Base-by-base conservation (phyloP, 352 stramenopile species). In the Phytophthora pistaciae region DNA sequence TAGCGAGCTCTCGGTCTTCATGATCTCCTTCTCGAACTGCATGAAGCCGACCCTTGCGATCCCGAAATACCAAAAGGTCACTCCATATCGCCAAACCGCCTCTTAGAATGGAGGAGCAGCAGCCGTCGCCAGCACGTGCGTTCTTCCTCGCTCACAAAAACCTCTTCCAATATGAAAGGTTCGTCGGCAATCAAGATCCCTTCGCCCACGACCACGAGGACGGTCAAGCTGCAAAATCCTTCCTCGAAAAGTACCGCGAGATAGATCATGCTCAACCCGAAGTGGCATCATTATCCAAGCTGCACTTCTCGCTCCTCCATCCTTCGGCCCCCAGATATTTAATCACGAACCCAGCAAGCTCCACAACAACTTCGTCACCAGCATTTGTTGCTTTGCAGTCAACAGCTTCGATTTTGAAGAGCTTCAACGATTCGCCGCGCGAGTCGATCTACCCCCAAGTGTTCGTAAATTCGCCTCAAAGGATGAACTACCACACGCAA, bases 81-180 rank as follows among this genome's bases (percentile, higher is more conserved):
- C 10, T 11, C 21, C 20, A 18, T n/a, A 10, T 74, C 56, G 16
- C 49, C 33, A 29, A 3, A 6, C 52, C 14, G 23, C 29, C n/a
- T 31, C 23, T 18, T 33, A 31, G 27, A 29, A 53, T 44, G 53
- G 70, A 72, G 60, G 40, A 80, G 50, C 42, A 66, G 4, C 53
- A 38, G 10, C 42, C n/a, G 20, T 72, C 72, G 42, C 23, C 20
- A 20, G 66, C 76, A 31, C 60, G 36, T 14, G 49, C 60, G 16
- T 92, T 95, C 75, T 93, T 94, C 53, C 52, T 77, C 25, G 64
- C 72, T 54, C 68, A 92, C 73, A 84, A 87, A 56, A 73, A 91
- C 3, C 63, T 94, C 42, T 94, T 93, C 54, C 77, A 91, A 55
- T 95, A 88, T 52, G 77, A 91, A 16, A 82, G 79, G 62, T 82